phyloP scores from a whole-genome alignment of 805 yeast species.

The Metschnikowia anglica region DNA sequence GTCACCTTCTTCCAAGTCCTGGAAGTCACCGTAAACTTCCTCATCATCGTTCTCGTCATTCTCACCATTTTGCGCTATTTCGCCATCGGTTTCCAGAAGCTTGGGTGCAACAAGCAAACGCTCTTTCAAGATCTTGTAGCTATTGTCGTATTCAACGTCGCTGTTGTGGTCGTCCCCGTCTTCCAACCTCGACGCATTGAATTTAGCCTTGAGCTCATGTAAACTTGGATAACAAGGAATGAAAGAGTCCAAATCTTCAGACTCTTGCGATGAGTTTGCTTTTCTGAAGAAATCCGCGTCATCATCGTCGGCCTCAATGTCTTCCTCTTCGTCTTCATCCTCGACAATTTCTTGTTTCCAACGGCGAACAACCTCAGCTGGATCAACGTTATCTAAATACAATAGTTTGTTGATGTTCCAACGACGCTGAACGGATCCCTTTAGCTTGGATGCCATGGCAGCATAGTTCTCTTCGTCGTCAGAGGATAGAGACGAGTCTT shows the following conservation, averaged over 20 bases:
- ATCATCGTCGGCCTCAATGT: conserved; percentile 35
- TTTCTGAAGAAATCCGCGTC: conserved; percentile 54
- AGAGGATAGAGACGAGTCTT: conserved; percentile 46
- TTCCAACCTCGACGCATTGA: conserved; percentile 34
- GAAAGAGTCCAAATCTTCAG: conserved; percentile 39
- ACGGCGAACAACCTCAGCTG: conserved; percentile 67
- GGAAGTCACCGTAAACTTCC: conserved; percentile 40
- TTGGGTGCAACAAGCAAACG: conserved; percentile 59
- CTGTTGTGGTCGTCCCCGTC: conserved; percentile 18
- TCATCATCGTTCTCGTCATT: conserved; percentile 44
- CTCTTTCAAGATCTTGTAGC: conserved; percentile 41
- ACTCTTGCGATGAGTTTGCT: conserved; percentile 29
- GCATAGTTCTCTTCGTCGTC: conserved; percentile 42
- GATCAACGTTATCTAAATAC: conserved; percentile 74
- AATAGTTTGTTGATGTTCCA: conserved; percentile 84
- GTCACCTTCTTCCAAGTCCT: conserved; percentile 36
- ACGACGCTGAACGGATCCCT: conserved; percentile 50
- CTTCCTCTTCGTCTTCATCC: conserved; percentile 40
- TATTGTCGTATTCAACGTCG: conserved; percentile 42
- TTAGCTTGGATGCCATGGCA: conserved; percentile 58
- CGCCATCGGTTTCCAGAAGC: conserved; percentile 30
- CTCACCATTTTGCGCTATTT: conserved; percentile 23
- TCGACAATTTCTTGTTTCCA: conserved; percentile 60
- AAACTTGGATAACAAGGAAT: conserved; percentile 38
- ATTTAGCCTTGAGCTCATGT: conserved; percentile 47